A percentile compares a stretch with the other conserved stretches of the same genome.
Evolutionary conservation across 2,329 filamentous ascomycete species (phyloP).

Genomic region (Amylocarpus encephaloides): DNA sequence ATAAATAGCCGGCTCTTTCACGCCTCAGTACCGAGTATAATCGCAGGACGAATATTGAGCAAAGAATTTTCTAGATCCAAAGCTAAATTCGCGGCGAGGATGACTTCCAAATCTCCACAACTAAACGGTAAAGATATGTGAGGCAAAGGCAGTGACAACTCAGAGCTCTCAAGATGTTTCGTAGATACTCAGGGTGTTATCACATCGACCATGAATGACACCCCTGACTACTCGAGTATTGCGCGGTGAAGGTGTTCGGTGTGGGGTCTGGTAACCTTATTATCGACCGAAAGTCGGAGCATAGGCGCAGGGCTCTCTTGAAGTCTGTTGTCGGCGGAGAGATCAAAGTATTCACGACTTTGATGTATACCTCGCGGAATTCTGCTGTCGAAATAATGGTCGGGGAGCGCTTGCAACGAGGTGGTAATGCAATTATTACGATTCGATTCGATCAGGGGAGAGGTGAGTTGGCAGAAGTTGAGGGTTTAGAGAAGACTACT

Average conservation of each 20-base stretch:
- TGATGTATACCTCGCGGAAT: constrained; percentile 54
- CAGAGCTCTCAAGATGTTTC: constrained; percentile 38
- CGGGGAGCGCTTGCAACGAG: constrained; percentile 49
- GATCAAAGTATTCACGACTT: constrained; percentile 50
- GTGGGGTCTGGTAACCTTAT: constrained; percentile 53
- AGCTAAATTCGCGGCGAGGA: no score
- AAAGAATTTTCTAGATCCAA: no score
- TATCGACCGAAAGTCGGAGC: constrained; percentile 51
- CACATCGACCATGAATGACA: constrained; percentile 55
- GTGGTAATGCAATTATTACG: constrained; percentile 54
- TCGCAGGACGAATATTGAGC: no score
- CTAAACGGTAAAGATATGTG: no score
- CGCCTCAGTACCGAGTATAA: no score
- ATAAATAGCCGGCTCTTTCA: no score
- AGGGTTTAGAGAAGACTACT: no score
- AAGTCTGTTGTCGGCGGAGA: constrained; percentile 54
- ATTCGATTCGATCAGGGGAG: constrained; percentile 52
- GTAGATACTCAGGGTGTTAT: constrained; percentile 56
- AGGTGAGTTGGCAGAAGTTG: constrained; percentile 22
- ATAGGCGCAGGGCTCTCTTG: constrained; percentile 50
- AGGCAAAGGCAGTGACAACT: background rate
- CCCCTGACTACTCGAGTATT: constrained; percentile 59
- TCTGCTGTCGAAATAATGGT: constrained; percentile 47
- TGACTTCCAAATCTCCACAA: no score
- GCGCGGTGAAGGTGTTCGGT: constrained; percentile 50